Percentiles rank a stretch among this genome's conserved stretches.
phyloP scores from a whole-genome alignment of 305 asterid species.

The Striga hermonthica region DNA sequence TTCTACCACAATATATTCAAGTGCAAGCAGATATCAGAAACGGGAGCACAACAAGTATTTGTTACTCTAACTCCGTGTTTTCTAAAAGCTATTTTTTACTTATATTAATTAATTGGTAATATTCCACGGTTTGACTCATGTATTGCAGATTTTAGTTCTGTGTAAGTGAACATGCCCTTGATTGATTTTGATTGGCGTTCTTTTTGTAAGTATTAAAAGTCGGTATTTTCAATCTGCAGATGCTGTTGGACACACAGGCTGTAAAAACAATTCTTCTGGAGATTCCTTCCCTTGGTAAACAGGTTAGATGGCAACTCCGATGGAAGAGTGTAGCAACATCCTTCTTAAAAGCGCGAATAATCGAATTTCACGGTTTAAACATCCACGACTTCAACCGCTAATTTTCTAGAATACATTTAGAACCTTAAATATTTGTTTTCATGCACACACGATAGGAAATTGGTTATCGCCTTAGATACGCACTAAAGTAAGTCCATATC shows the following conservation, averaged over 20 bases:
- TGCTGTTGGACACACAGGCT: slow-evolving; percentile 97
- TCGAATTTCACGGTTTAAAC: slow-evolving; percentile 12
- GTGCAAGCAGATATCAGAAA: slow-evolving; percentile 98
- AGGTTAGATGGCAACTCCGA: slow-evolving; percentile 46
- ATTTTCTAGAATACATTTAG: background rate
- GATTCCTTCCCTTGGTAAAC: slow-evolving; percentile 89
- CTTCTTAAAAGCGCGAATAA: background rate
- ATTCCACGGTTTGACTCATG: slow-evolving; percentile 8
- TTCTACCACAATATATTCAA: slow-evolving; percentile 92
- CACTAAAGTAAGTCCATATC: background rate
- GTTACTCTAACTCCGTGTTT: slow-evolving; percentile 9
- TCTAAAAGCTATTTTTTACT: slow-evolving; percentile 4
- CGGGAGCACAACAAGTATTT: slow-evolving; percentile 94
- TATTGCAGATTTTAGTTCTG: slow-evolving; percentile 4
- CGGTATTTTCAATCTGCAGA: slow-evolving; percentile 51
- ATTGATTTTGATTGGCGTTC: slow-evolving; percentile 15
- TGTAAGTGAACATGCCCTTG: slow-evolving; percentile 18
- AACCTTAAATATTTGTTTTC: background rate
- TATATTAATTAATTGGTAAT: slow-evolving; percentile 12
- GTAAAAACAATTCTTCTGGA: slow-evolving; percentile 93
- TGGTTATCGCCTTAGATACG: background rate
- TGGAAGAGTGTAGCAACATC: slow-evolving; percentile 10
- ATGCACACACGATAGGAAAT: background rate
- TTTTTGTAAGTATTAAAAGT: slow-evolving; percentile 12
- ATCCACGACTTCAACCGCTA: slow-evolving; percentile 11